Evolutionary conservation across 345 rosid species (phyloP), one percentile per base, ranked within the genome.

Genomic region (Sonneratia caseolaris): DNA sequence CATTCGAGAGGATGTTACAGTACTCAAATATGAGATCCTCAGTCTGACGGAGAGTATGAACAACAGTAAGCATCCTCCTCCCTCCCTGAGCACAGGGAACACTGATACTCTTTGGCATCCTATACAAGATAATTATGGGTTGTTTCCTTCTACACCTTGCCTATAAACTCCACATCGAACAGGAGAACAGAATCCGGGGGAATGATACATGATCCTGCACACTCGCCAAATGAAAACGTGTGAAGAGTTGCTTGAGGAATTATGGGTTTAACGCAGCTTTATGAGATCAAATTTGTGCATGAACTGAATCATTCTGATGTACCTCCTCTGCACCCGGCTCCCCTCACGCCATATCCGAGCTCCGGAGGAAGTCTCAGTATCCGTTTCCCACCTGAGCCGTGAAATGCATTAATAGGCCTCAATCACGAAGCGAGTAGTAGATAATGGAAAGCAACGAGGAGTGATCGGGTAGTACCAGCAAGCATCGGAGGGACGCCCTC

Each of bases 281-380:
- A 42, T 43, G 24, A 7, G 22, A 38, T 48, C 32, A 15, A n/a
- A 22, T 45, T n/a, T 19, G 7, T 68, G 7, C 35, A 51, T 8
- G 7, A 3, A 62, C 64, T 9, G 42, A 56, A 11, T 32, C 55
- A 12, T 10, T n/a, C 27, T 0, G n/a, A 10, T 6, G 70, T 76
- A 91, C 98, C 97, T 87, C 91, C 97, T 80, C 59, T 91, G 83
- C 98, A 94, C 9, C 98, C 95, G 5, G 98, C 97, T 5, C 97
- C 97, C 82, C 98, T 83, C 77, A 81, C 70, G 72, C 98, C 97
- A 77, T 91, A 94, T 7, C 86, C 98, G 1, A 91, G 88, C 53
- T 81, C 91, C 4, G 96, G 95, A 70, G 95, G 97, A 70, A 94
- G 82, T 81, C 78, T 90, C 55, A 91, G 57, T 53, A 74, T 69